Evolutionary conservation across 768 basidiomycete species (phyloP).

Genomic region (Mycena rebaudengoi): DNA sequence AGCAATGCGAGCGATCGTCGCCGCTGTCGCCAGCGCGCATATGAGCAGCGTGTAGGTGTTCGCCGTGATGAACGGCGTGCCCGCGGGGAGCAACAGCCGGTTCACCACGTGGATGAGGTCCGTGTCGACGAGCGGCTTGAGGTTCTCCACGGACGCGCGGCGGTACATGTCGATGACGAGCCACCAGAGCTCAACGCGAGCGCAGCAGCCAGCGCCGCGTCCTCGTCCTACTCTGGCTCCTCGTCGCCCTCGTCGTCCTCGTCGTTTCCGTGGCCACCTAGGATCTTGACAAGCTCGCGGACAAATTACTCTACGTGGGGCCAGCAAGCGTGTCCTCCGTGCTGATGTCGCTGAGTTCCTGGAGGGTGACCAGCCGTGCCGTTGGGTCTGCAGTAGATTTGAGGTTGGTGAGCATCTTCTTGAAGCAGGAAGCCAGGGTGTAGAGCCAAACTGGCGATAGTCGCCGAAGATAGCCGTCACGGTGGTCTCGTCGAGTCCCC

Average conservation of each 20-base stretch:
- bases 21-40: too few relatives aligned
- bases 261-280: constrained; percentile 81
- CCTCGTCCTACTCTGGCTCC: constrained; percentile 73
- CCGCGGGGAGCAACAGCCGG: constrained; percentile 82
- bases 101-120: constrained; percentile 89
- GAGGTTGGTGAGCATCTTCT: constrained; percentile 89
- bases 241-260: constrained; percentile 82
- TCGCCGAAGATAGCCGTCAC: constrained; percentile 86
- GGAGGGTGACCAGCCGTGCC: constrained; percentile 85
- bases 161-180: constrained; percentile 89
- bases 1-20: constrained; percentile 84
- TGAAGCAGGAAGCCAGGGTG: constrained; percentile 85
- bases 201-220: constrained; percentile 87
- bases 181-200: constrained; percentile 81
- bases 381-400: constrained; percentile 84
- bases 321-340: constrained; percentile 96
- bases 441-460: constrained; percentile 87
- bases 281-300: constrained; percentile 88
- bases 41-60: constrained; percentile 94
- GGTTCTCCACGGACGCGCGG: constrained; percentile 83
- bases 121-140: constrained; percentile 90
- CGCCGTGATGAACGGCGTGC: constrained; percentile 84
- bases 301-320: constrained; percentile 90
- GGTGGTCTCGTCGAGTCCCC: constrained; percentile 69
- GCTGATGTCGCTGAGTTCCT: constrained; percentile 96